These are phyloP conservation scores for Alternaria postmessia DNA, from an alignment of 2,329 filamentous ascomycete genomes.

Conservation along the genomic window DNA sequence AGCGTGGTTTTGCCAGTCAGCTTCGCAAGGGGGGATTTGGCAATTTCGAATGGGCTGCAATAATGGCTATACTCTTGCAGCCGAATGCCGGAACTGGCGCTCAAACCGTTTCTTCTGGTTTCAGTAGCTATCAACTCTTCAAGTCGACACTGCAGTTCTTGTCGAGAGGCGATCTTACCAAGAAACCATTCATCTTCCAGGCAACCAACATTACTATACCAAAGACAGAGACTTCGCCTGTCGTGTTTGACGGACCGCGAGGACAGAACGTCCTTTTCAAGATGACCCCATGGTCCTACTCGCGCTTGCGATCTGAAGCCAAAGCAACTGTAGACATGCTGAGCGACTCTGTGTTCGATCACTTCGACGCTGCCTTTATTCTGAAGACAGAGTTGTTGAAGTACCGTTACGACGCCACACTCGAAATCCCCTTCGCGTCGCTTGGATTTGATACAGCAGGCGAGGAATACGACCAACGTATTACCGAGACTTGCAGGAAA, in stretches of 20 bases:
- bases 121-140: conserved; percentile 93
- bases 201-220: conserved; percentile 45
- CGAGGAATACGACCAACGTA: conserved; percentile 36
- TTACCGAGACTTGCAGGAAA: conserved; percentile 59
- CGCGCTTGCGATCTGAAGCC: conserved; percentile 76
- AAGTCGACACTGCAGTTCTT: conserved; percentile 93
- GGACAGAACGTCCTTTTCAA: conserved; percentile 87
- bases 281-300: conserved; percentile 86
- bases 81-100: conserved; percentile 76
- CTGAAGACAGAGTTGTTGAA: conserved; percentile 61
- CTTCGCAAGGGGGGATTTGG: conserved; percentile 86
- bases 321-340: conserved; percentile 76
- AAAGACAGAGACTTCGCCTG: conserved; percentile 63
- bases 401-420: conserved; percentile 64
- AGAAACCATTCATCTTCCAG: conserved; percentile 67
- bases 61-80: conserved; percentile 81
- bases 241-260: conserved; percentile 78
- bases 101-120: conserved; percentile 76
- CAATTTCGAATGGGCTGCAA: conserved; percentile 86
- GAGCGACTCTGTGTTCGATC: conserved; percentile 75
- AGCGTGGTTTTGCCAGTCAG: conserved; percentile 78
- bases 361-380: conserved; percentile 88
- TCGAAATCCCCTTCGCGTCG: conserved; percentile 51
- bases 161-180: conserved; percentile 73
- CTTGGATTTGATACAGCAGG: conserved; percentile 36